A percentile compares a stretch with the other conserved stretches of the same genome.
These are phyloP conservation scores for Ogataea glucozyma DNA, from an alignment of 805 yeast species.

Conservation along the genomic window DNA sequence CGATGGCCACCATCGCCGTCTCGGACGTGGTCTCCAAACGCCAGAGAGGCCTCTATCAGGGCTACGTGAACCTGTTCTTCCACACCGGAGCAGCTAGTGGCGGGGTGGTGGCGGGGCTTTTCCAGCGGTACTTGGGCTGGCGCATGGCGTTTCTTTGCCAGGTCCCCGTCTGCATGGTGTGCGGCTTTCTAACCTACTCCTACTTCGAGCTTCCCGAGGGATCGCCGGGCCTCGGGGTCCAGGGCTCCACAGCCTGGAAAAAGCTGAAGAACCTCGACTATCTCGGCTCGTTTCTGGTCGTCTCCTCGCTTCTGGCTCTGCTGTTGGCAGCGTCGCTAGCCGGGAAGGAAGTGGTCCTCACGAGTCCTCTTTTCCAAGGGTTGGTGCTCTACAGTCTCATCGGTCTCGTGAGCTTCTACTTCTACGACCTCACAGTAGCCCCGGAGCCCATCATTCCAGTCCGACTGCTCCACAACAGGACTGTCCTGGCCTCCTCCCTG, in stretches of 20 bases:
- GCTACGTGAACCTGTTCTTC: slow-evolving; percentile 71
- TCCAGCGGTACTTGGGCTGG: slow-evolving; percentile 62
- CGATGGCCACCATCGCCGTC: slow-evolving; percentile 71
- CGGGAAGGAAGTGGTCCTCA: slow-evolving; percentile 53
- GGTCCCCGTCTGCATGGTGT: slow-evolving; percentile 48
- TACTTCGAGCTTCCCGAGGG: slow-evolving; percentile 40
- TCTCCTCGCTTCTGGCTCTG: slow-evolving; percentile 53
- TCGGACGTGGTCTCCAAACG: slow-evolving; percentile 76
- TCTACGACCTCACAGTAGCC: slow-evolving; percentile 52
- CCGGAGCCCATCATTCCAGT: slow-evolving; percentile 70
- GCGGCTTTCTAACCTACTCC: slow-evolving; percentile 40
- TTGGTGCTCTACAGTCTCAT: slow-evolving; percentile 38
- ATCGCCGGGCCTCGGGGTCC: slow-evolving; percentile 54
- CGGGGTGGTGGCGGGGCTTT: slow-evolving; percentile 61
- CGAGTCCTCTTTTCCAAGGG: slow-evolving; percentile 38
- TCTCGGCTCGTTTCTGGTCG: slow-evolving; percentile 60
- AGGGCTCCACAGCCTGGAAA: slow-evolving; percentile 43
- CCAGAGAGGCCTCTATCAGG: slow-evolving; percentile 80
- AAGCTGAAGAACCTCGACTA: slow-evolving; percentile 64
- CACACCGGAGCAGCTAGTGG: slow-evolving; percentile 78
- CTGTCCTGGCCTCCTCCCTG: slow-evolving; percentile 63
- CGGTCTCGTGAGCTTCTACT: slow-evolving; percentile 44
- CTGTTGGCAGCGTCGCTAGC: slow-evolving; percentile 67
- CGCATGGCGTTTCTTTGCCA: slow-evolving; percentile 57
- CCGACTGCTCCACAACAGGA: slow-evolving; percentile 51